These are phyloP conservation scores for Tulasnella sp. DNA, from an alignment of 768 basidiomycete species.

Conservation along the genomic window DNA sequence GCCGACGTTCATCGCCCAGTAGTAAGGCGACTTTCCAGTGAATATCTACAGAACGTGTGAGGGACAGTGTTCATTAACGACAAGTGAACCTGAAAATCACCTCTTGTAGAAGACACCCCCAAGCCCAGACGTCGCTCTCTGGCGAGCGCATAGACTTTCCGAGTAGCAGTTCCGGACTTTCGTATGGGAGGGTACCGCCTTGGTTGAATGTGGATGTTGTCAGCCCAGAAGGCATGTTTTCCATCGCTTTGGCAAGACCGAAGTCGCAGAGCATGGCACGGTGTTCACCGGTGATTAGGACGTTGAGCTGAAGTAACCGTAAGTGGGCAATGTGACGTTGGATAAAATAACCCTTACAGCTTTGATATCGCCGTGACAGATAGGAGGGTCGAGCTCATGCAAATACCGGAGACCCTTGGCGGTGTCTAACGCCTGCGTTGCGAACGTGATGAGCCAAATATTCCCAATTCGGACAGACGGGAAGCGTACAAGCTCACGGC, in stretches of 20 bases:
- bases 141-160: neutral
- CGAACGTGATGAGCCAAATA: neutral
- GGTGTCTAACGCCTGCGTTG: neutral
- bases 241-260: slow-evolving; percentile 9
- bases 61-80: too few species aligned
- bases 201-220: neutral
- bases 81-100: too few species aligned
- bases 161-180: neutral
- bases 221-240: neutral
- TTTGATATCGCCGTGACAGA: slow-evolving; percentile 7
- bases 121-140: slow-evolving; percentile 6
- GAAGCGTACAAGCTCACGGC: neutral
- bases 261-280: slow-evolving; percentile 11
- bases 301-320: neutral
- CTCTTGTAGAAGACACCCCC: slow-evolving; percentile 8
- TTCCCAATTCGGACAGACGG: neutral
- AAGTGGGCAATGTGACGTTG: neutral
- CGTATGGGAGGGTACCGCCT: neutral
- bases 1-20: too few species aligned
- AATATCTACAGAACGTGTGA: too few species aligned
- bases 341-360: neutral
- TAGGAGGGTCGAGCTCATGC: neutral
- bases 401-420: neutral
- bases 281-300: neutral
- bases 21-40: too few species aligned